Percentiles rank a stretch among this genome's conserved stretches.
These are phyloP conservation scores for Fomitopsis serialis DNA, from an alignment of 768 basidiomycete species.

Conservation along the genomic window DNA sequence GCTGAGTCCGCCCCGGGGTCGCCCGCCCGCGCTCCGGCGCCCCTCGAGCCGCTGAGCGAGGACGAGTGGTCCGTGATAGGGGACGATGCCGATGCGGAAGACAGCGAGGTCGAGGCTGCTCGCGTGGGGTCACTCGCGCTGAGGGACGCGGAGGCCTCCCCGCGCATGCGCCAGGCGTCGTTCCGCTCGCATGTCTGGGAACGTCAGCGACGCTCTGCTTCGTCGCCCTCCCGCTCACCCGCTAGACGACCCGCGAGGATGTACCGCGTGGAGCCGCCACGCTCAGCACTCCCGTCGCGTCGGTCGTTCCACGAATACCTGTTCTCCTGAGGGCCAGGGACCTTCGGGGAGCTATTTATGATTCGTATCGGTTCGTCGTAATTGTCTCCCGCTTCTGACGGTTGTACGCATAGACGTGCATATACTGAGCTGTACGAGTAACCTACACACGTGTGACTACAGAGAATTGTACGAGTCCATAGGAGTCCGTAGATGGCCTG, in stretches of 20 bases:
- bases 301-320: conserved; percentile 23
- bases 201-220: conserved; percentile 32
- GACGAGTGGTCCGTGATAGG: conserved; percentile 36
- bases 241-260: conserved; percentile 28
- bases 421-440: not conserved
- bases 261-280: conserved; percentile 11
- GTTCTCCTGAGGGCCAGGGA: conserved; percentile 12
- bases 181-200: conserved; percentile 27
- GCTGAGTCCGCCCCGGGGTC: conserved; percentile 22
- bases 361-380: not conserved
- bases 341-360: not conserved
- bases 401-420: too few species aligned
- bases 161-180: conserved; percentile 18
- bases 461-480: not conserved
- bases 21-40: conserved; percentile 19
- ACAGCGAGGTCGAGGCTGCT: conserved; percentile 17
- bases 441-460: conserved; percentile 1
- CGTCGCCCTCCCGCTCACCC: conserved; percentile 55
- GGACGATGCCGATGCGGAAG: conserved; percentile 23
- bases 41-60: conserved; percentile 16
- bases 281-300: not conserved
- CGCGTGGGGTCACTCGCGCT: conserved; percentile 29
- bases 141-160: conserved; percentile 21
- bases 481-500: not conserved
- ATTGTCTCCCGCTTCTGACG: not conserved